Conservation (phyloP, 192 early-diverging fungal species). For the Backusella tuberculispora region DNA sequence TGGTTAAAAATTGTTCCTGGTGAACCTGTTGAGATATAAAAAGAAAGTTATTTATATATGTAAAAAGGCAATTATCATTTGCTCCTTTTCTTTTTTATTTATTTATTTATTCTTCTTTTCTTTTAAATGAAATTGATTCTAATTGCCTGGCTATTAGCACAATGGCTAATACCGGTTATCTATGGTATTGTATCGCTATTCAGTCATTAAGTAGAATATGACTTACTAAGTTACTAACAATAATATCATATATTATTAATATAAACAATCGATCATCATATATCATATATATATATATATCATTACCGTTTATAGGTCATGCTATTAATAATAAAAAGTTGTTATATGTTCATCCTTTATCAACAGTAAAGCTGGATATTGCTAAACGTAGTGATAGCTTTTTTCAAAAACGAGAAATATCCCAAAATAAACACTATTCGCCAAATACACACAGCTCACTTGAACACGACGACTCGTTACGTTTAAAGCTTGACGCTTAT, state of each 20-base stretch:
- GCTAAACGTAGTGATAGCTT: slow-evolving; percentile 29
- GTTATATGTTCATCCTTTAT: slow-evolving; percentile 20
- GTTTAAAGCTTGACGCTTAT: slow-evolving; percentile 49
- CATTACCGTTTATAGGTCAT: slow-evolving; percentile 16
- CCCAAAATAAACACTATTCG: slow-evolving; percentile 22
- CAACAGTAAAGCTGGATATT: slow-evolving; percentile 20
- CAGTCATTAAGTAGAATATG: neutral
- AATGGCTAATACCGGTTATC: neutral
- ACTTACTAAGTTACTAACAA: neutral
- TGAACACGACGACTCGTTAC: slow-evolving; percentile 32
- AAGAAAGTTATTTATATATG: slow-evolving; percentile 3
- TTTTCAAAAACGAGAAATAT: slow-evolving; percentile 28
- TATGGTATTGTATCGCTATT: neutral
- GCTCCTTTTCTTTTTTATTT: neutral
- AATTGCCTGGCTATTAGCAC: slow-evolving; percentile 2
- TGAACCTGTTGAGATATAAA: neutral
- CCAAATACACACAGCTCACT: slow-evolving; percentile 21
- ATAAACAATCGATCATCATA: slow-evolving; percentile 6
- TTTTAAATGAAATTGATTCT: neutral
- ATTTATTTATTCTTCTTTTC: neutral
- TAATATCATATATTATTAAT: neutral
- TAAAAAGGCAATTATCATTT: neutral
- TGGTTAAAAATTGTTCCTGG: neutral
- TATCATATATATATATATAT: too few species aligned
- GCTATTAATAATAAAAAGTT: slow-evolving; percentile 19